phyloP scores from a whole-genome alignment of 331 rosid species.

The Spiraea crenata region DNA sequence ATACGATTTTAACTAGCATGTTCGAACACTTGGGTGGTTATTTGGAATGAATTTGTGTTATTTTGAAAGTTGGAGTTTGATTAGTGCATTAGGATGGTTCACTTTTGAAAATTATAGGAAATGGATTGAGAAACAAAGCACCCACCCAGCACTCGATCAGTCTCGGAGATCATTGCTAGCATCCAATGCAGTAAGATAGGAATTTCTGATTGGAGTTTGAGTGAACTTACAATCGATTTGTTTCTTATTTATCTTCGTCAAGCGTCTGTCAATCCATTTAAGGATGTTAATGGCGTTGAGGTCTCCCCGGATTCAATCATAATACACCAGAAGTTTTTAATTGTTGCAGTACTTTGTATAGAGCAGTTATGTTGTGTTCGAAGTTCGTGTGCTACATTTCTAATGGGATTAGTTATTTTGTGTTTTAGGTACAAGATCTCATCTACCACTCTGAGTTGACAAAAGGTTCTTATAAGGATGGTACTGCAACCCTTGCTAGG shows the following conservation, averaged over 20 bases:
- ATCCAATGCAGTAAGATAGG: constrained; percentile 83
- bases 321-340: constrained; percentile 18
- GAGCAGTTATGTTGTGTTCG: too few relatives aligned
- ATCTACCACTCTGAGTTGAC: constrained; percentile 84
- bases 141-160: constrained; percentile 60
- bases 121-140: constrained; percentile 41
- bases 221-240: constrained; percentile 86
- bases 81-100: constrained; percentile 19
- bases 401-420: constrained; percentile 27
- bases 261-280: constrained; percentile 61
- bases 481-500: constrained; percentile 57
- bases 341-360: neutral
- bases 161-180: constrained; percentile 69
- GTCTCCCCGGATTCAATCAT: constrained; percentile 70
- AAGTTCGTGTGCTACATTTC: constrained; percentile 4
- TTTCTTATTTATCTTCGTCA: constrained; percentile 91
- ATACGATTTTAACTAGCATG: neutral
- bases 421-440: constrained; percentile 79
- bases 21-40: neutral
- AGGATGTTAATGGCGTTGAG: constrained; percentile 66
- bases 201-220: constrained; percentile 89
- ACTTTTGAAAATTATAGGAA: constrained; percentile 44
- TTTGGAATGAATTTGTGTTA: neutral
- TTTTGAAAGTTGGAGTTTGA: neutral
- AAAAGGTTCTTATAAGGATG: constrained; percentile 70